Evolutionary conservation across 129 eudicot genomes (phyloP), one percentile per base, ranked within the genome.

Genomic region (Apium graveolens): DNA sequence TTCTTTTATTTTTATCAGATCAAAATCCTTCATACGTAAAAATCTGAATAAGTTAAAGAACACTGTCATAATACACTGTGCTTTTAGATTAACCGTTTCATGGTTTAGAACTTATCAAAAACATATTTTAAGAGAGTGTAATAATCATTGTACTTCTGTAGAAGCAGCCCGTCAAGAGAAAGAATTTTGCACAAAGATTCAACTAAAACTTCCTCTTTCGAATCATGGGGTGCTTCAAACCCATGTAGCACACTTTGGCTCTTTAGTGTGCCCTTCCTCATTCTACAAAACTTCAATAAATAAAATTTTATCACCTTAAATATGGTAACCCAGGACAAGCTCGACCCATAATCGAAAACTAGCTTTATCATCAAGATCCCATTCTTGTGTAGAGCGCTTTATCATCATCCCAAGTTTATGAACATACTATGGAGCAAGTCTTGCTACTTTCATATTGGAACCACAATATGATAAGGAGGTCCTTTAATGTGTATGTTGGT

Each of bases 1-100:
- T 2, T 84, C 82, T 83, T 86, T 89, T 8, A 90, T 89, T 82
- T 89, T 89, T 71, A 26, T 38, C 20, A 84, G 78, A 81, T 89
- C 87, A 57, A 80, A 89, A 37, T 80, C 84, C 76, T 86, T 86
- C 86, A 82, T 81, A 39, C 88, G 85, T 41, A 89, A 82, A 80
- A 89, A 89, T 84, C 92, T 88, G 86, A 68, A 76, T 62, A 31
- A 3, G 18, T 18, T n/a, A 42, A 75, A 17, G 73, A 73, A 74
- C 11, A 70, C 26, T 37, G 55, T 79, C 83, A 79, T 26, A 60
- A 41, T 38, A 20, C 48, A 71, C 11, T 79, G 53, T 18, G 41
- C 75, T 24, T 35, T 21, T 24, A 37, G 75, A 38, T 3, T 37
- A 5, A 70, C 26, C 21, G 44, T 35, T n/a, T n/a, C 75, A 38